Evolutionary conservation across 768 basidiomycete genomes (phyloP), one percentile per base, ranked within the genome.

Genomic region (Holtermanniella nyarrowii): DNA sequence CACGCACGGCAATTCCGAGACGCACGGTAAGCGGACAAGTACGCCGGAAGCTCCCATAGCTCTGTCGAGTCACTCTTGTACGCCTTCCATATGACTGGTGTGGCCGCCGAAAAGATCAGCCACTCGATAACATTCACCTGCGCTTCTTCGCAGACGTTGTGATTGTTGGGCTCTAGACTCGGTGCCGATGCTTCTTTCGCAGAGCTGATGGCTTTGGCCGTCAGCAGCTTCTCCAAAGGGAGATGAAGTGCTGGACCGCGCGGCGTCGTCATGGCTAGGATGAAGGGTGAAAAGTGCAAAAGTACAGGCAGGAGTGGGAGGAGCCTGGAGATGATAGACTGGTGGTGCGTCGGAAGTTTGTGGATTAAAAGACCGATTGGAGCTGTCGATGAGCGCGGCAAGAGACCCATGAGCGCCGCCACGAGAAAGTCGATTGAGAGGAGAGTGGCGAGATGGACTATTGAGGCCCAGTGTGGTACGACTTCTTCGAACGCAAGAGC

Each of bases 71-170:
- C 77, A 1, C 83, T 76, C 1, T 75, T 76, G 70, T 87, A 81
- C 2, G 88, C 89, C 40, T 89, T 80, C 79, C 82, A 81, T 50
- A 91, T 80, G 13, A 95, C 86, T 54, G 84, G 82, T 0, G 88
- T 90, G 31, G 85, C 87, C 68, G 88, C 90, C 14, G 81, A 81
- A 71, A 95, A 95, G n/a, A 89, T 72, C 4, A 95, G 70, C 46
- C 75, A 73, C 50, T 78, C 79, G 13, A 59, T 56, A 11, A 75
- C 65, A 12, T 58, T 68, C 10, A 53, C 54, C 27, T 63, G 56
- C 4, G 62, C 63, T 44, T 80, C 63, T 0, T 84, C 84, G 45
- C 80, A 82, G 16, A 91, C 86, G 60, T 91, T 93, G 54, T 83
- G 78, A 37, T 77, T 71, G n/a, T 79, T 78, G n/a, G 69, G 56